Evolutionary conservation across 306 rosid species (phyloP).

Genomic region (Senna tora): DNA sequence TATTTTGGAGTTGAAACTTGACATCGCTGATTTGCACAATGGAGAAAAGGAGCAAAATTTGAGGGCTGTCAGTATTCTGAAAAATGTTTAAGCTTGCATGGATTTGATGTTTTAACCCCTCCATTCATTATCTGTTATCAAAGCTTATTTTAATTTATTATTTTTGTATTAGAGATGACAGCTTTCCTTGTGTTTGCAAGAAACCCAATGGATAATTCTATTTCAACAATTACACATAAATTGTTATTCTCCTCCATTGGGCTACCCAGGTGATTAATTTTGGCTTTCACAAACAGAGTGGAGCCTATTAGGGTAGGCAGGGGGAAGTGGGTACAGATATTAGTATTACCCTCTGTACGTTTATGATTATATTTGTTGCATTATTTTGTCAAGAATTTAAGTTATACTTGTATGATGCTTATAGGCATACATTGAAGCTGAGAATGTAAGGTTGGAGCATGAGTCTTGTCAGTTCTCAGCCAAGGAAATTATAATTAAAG

Average conservation of each 20-base stretch:
- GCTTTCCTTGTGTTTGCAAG: background rate
- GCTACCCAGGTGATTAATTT: background rate
- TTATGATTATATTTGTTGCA: background rate
- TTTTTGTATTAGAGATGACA: background rate
- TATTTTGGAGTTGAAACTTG: background rate
- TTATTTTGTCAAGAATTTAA: background rate
- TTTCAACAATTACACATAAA: background rate
- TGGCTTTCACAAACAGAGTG: background rate
- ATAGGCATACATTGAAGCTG: constrained; percentile 84
- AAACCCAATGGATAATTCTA: background rate
- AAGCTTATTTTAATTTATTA: background rate
- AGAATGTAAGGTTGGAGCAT: constrained; percentile 75
- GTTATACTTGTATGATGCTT: background rate
- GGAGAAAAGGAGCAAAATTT: background rate
- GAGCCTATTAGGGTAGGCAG: background rate
- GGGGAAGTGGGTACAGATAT: background rate
- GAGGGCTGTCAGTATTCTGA: background rate
- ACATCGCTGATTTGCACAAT: background rate
- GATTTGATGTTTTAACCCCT: too few species aligned
- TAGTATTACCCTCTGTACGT: background rate
- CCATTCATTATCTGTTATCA: background rate
- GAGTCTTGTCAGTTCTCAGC: constrained; percentile 80
- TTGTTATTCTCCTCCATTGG: background rate
- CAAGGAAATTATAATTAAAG: constrained; percentile 76
- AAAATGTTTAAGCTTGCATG: too few species aligned